A percentile compares a stretch with the other conserved stretches of the same genome.
Conservation (phyloP, 2,329 filamentous ascomycete species). For the Chaetomium sp. region DNA sequence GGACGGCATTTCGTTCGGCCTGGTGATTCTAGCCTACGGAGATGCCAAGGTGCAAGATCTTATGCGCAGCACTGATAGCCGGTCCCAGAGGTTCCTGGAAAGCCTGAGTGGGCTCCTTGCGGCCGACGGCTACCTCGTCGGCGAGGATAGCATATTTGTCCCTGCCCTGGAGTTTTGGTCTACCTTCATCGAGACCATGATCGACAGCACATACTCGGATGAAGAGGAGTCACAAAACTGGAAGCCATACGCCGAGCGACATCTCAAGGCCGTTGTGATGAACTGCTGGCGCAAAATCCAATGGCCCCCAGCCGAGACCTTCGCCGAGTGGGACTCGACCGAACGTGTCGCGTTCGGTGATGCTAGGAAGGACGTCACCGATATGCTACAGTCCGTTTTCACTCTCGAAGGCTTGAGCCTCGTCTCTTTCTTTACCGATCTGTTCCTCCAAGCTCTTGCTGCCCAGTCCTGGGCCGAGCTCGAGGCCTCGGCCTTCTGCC, state of each 20-base stretch:
- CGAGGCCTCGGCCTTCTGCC: conserved; percentile 63
- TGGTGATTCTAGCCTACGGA: conserved; percentile 68
- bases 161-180: conserved; percentile 81
- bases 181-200: conserved; percentile 70
- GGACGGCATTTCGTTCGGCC: conserved; percentile 65
- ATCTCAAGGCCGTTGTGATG: conserved; percentile 66
- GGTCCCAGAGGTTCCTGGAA: conserved; percentile 56
- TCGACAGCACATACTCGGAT: conserved; percentile 58
- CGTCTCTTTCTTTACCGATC: conserved; percentile 58
- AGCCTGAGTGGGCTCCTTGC: conserved; percentile 67
- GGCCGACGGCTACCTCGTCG: conserved; percentile 66
- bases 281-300: conserved; percentile 70
- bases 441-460: conserved; percentile 54
- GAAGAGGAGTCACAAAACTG: conserved; percentile 53
- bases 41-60: conserved; percentile 65
- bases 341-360: conserved; percentile 69
- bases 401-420: conserved; percentile 60
- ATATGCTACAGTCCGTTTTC: conserved; percentile 74
- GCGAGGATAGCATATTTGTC: conserved; percentile 74
- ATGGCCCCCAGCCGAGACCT: conserved; percentile 61
- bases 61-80: conserved; percentile 54
- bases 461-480: conserved; percentile 59
- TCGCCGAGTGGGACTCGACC: conserved; percentile 68
- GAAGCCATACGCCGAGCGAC: conserved; percentile 59
- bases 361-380: conserved; percentile 76